Evolutionary conservation across 192 early-diverging fungal genomes (phyloP), one percentile per base, ranked within the genome.

Genomic region (Podila epicladia): DNA sequence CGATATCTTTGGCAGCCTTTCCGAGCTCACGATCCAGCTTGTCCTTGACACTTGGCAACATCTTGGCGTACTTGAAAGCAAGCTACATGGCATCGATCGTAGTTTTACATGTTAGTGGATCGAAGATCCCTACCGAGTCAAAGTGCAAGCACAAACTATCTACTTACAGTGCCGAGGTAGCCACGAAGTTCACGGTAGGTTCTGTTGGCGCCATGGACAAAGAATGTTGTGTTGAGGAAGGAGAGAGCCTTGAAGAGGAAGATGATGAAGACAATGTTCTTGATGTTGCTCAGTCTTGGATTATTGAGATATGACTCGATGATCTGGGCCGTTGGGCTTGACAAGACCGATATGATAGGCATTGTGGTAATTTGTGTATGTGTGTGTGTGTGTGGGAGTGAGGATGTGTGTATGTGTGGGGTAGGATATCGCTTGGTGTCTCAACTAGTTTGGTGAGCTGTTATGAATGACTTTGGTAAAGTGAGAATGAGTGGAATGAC

Each of bases 1-100:
- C 93, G 57, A 99, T 92, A n/a, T 92, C 91, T 62, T 83, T 85
- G 64, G 96, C 85, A 20, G 87, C 86, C 86, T 95, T 97, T 73
- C 84, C 87, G 58, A 99, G 87, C 75, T 96, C 93, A 7, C 80
- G 83, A 65, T 95, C 85, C 65, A 99, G 88, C 28, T 91, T 87
- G 5, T 82, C 70, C 75, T 92, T 88, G 0, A 94, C 87, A 28
- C 79, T 75, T 9, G 88, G 88, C 4, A 89, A 19, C 68, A 73
- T 82, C 61, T 83, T 84, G 8, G 79, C 62, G 59, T 86, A 86
- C 51, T 82, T 82, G 75, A 88, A 88, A 15, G 85, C 74, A 38
- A 88, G 58, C 87, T 88, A 70, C 15, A 45, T 49, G 4, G 60
- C 1, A 26, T 45, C 24, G 9, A 67, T 5, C 15, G 41, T 12